Percentiles rank a stretch among this genome's conserved stretches.
Evolutionary conservation across 2,329 filamentous ascomycete species (phyloP).

Genomic region (Orbilia javanica): DNA sequence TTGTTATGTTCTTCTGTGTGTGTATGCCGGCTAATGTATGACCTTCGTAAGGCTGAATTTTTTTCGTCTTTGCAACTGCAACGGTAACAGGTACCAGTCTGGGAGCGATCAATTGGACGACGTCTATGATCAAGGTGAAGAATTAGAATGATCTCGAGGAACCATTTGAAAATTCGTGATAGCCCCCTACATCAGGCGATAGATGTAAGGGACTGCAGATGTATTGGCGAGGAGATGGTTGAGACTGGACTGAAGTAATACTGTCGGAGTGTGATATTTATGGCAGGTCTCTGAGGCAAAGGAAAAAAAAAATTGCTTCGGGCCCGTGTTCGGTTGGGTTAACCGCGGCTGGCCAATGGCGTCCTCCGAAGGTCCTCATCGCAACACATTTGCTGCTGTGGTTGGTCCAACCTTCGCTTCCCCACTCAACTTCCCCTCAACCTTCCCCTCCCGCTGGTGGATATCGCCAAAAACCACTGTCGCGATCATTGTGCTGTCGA

Average conservation of each 20-base stretch:
- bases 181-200: constrained; percentile 39
- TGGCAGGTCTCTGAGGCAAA: not conserved
- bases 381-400: constrained; percentile 34
- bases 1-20: constrained; percentile 62
- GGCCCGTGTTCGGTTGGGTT: constrained; percentile 11
- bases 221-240: not conserved
- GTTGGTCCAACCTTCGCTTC: constrained; percentile 10
- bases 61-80: constrained; percentile 9
- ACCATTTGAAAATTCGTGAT: constrained; percentile 41
- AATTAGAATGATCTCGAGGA: constrained; percentile 31
- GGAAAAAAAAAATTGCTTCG: constrained; percentile 43
- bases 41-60: constrained; percentile 9
- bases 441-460: constrained; percentile 5
- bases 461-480: constrained; percentile 9
- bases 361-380: constrained; percentile 26
- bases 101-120: constrained; percentile 41
- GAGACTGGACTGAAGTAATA: constrained; percentile 7
- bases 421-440: not conserved
- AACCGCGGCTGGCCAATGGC: constrained; percentile 32
- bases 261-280: constrained; percentile 11
- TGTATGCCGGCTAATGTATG: constrained; percentile 11
- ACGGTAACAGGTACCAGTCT: constrained; percentile 3
- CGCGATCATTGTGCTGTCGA: constrained; percentile 14
- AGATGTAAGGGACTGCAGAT: constrained; percentile 29
- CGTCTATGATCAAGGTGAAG: constrained; percentile 28